Conservation (phyloP, 192 early-diverging fungal species). For the Mortierella antarctica region DNA sequence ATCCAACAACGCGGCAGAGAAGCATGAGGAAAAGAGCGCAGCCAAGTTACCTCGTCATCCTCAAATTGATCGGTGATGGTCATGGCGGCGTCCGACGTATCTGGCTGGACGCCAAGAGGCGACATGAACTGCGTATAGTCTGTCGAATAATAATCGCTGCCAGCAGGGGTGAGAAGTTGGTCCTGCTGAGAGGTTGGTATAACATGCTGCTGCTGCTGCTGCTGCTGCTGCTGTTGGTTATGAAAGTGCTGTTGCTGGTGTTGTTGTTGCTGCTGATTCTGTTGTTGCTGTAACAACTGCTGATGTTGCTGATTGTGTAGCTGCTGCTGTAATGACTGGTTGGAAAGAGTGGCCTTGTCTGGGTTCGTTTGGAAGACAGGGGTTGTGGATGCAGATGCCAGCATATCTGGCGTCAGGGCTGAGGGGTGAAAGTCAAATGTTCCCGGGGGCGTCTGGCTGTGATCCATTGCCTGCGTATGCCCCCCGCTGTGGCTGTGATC, state of each 20-base stretch:
- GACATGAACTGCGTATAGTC: conserved; percentile 53
- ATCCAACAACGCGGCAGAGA: background rate
- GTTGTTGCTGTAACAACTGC: background rate
- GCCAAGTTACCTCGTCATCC: conserved; percentile 43
- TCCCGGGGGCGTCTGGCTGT: background rate
- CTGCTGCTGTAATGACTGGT: conserved; percentile 19
- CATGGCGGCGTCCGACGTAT: conserved; percentile 42
- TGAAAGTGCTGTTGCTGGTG: conserved; percentile 10
- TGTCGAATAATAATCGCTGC: conserved; percentile 33
- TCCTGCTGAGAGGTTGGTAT: conserved; percentile 30
- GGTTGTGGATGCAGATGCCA: conserved; percentile 44
- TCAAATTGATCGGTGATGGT: conserved; percentile 46
- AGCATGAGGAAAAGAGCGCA: background rate
- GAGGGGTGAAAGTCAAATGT: conserved; percentile 35
- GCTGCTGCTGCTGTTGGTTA: background rate
- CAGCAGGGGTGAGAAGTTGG: conserved; percentile 38
- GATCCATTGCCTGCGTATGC: conserved; percentile 1
- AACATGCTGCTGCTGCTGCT: conserved; percentile 10
- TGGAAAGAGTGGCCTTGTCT: conserved; percentile 22
- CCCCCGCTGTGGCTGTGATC: conserved; percentile 1
- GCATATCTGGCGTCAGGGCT: conserved; percentile 21
- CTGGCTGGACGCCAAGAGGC: conserved; percentile 35
- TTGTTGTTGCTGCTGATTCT: conserved; percentile 22
- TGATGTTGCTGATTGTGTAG: conserved; percentile 12
- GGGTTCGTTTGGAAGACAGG: conserved; percentile 35